These are phyloP conservation scores for Cladorrhinum sp. DNA, from an alignment of 2,329 filamentous ascomycete species.

Conservation along the genomic window DNA sequence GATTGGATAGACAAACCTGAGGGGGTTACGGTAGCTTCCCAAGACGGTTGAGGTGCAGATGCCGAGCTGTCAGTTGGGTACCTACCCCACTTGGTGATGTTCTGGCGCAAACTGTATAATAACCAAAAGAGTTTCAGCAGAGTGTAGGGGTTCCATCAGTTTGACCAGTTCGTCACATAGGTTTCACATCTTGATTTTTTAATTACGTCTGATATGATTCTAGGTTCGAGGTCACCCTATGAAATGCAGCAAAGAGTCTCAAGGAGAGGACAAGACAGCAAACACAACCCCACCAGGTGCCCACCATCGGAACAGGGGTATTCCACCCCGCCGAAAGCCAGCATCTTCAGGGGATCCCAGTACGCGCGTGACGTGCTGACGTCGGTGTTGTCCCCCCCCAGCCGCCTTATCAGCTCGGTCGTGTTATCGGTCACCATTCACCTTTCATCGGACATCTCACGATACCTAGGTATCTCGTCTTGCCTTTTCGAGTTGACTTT, in stretches of 20 bases:
- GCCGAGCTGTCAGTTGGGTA: neutral
- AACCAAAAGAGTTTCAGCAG: too few species aligned
- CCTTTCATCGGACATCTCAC: neutral
- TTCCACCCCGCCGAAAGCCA: neutral
- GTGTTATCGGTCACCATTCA: neutral
- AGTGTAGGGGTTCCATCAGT: too few species aligned
- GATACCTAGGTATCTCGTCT: neutral
- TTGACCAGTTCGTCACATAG: neutral
- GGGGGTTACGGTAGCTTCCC: neutral
- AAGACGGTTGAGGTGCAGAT: neutral
- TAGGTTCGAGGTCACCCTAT: too few species aligned
- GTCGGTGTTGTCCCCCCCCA: neutral
- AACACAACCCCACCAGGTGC: neutral
- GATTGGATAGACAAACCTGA: neutral
- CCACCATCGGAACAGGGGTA: neutral
- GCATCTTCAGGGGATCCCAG: neutral
- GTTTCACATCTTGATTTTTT: neutral
- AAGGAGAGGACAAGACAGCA: neutral
- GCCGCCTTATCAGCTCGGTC: neutral
- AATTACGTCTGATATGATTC: neutral
- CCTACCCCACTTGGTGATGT: neutral
- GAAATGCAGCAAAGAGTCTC: neutral
- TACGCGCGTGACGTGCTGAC: neutral
- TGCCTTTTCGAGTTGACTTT: neutral
- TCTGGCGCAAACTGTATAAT: too few species aligned